phyloP scores from a whole-genome alignment of 495 filamentous ascomycete genomes.

The Aspergillus taichungensis region DNA sequence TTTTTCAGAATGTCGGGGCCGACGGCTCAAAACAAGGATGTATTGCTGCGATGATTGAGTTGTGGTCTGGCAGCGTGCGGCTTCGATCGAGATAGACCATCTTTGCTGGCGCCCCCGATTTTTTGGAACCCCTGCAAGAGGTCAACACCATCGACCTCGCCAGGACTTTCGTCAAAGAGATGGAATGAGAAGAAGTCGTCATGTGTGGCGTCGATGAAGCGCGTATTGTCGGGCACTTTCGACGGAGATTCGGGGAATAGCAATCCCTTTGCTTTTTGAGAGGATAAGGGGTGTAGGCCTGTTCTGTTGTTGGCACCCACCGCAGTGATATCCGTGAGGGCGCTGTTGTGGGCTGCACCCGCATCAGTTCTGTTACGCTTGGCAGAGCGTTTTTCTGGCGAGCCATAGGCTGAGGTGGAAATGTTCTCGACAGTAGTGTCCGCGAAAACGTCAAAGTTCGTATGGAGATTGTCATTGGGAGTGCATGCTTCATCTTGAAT shows the following conservation, averaged over 20 bases:
- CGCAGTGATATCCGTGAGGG: slow-evolving; percentile 58
- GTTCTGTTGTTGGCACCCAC: slow-evolving; percentile 41
- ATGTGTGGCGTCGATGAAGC: slow-evolving; percentile 45
- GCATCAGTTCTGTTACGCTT: slow-evolving; percentile 54
- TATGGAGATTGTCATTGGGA: slow-evolving; percentile 37
- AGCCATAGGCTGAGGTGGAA: slow-evolving; percentile 50
- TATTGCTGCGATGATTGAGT: slow-evolving; percentile 32
- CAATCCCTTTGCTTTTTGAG: slow-evolving; percentile 27
- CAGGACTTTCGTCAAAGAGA: slow-evolving; percentile 48
- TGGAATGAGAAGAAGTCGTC: slow-evolving; percentile 58
- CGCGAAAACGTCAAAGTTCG: slow-evolving; percentile 64
- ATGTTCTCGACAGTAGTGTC: slow-evolving; percentile 46
- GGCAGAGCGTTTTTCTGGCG: slow-evolving; percentile 65
- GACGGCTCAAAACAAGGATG: slow-evolving; percentile 30
- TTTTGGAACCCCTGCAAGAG: slow-evolving; percentile 84
- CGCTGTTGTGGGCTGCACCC: slow-evolving; percentile 36
- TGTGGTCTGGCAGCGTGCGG: slow-evolving; percentile 29
- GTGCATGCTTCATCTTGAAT: slow-evolving; percentile 49
- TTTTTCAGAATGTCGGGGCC: too few species aligned
- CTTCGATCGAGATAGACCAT: slow-evolving; percentile 21
- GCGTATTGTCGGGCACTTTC: slow-evolving; percentile 43
- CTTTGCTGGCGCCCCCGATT: slow-evolving; percentile 53
- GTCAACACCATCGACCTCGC: slow-evolving; percentile 64
- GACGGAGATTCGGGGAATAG: slow-evolving; percentile 41
- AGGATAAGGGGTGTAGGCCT: slow-evolving; percentile 25